These are phyloP conservation scores for Lepidium aucheri DNA, from an alignment of 345 rosid species.

Conservation along the genomic window DNA sequence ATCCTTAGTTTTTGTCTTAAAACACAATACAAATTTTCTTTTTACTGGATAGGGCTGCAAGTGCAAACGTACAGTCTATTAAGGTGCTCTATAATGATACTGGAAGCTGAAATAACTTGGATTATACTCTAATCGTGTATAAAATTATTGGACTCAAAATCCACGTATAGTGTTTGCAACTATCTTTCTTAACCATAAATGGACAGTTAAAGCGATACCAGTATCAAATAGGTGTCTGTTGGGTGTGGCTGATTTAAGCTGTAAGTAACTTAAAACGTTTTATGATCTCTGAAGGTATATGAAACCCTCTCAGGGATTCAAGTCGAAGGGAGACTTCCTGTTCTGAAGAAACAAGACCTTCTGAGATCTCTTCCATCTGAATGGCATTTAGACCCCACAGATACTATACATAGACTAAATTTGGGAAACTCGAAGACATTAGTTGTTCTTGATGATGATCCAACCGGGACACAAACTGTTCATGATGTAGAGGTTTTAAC, in stretches of 20 bases:
- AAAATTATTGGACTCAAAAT: background rate
- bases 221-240: background rate
- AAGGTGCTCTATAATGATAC: background rate
- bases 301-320: slow-evolving; percentile 72
- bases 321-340: slow-evolving; percentile 80
- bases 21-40: background rate
- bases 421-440: slow-evolving; percentile 56
- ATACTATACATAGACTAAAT: slow-evolving; percentile 53
- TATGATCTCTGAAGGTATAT: slow-evolving; percentile 49
- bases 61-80: background rate
- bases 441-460: slow-evolving; percentile 96
- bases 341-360: slow-evolving; percentile 54
- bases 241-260: slow-evolving; percentile 1
- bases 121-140: background rate
- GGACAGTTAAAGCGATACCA: background rate
- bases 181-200: background rate
- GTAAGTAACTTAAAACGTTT: background rate
- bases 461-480: slow-evolving; percentile 99
- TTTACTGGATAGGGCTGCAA: background rate
- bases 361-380: slow-evolving; percentile 74
- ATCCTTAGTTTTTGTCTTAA: background rate
- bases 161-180: background rate
- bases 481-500: slow-evolving; percentile 91
- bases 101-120: background rate
- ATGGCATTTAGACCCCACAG: slow-evolving; percentile 75